Evolutionary conservation across 441 rosid species (phyloP), one percentile per base, ranked within the genome.

Genomic region (Jatropha podagrica): DNA sequence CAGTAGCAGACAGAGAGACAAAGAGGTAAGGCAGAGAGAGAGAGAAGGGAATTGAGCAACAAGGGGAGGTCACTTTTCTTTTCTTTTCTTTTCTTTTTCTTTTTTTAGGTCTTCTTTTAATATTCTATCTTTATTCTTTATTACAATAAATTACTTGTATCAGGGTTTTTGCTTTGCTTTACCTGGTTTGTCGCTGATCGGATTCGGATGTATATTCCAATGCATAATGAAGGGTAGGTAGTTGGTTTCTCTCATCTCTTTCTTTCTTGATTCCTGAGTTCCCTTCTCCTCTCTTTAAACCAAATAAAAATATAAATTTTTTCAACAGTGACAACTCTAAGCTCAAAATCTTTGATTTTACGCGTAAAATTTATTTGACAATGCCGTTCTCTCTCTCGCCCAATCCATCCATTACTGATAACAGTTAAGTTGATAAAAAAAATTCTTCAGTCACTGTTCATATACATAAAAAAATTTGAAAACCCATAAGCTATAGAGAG

Each of bases 171-270:
- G 63, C 75, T 64, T 76, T 65, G 59, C 20, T 64, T 75, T 67
- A 49, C 75, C 71, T 48, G 4, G 59, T 66, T 71, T 77, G 74
- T 77, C 76, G 73, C 83, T 59, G 81, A 58, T 72, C 77, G 66
- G 60, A 56, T 82, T 72, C 77, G 66, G 60, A 56, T 82, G 90
- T 69, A 86, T 83, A 88, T 84, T 82, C 90, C 86, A 81, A 84
- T 54, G 87, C 78, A 73, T 37, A 37, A 62, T 72, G 56, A 69
- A 49, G 55, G 42, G 41, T 17, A 4, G 42, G 41, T 17, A 4
- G 48, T 12, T 60, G 7, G 32, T 32, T 32, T 32, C 32, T 32
- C 32, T 32, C 55, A 64, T 59, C 63, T 12, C 37, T 42, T 52
- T 65, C 6, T 54, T 38, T 62, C 17, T 62, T 68, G 54, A 68